phyloP scores from a whole-genome alignment of 1,284 basidiomycete species.

The Austroboletus novae-zelandiae region DNA sequence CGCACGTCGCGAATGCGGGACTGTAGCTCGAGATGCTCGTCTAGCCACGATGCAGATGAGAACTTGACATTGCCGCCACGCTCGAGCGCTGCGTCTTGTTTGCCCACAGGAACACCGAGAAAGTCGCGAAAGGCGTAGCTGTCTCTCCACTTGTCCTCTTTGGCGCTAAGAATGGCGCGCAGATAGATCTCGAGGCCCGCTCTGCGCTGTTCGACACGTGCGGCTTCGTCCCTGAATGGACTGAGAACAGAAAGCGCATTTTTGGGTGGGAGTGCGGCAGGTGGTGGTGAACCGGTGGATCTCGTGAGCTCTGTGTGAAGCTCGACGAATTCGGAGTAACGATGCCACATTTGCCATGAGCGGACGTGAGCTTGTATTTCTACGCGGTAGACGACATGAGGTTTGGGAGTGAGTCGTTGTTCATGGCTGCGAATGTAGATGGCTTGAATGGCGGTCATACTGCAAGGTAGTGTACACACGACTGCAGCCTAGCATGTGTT shows the following conservation, averaged over 20 bases:
- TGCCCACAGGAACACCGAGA: slow-evolving; percentile 74
- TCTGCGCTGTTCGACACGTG: slow-evolving; percentile 72
- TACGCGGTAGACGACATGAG: slow-evolving; percentile 81
- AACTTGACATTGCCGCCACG: slow-evolving; percentile 44
- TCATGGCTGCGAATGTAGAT: slow-evolving; percentile 67
- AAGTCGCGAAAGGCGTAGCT: slow-evolving; percentile 82
- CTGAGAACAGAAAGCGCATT: slow-evolving; percentile 64
- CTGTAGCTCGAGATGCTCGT: slow-evolving; percentile 78
- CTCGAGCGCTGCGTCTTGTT: slow-evolving; percentile 38
- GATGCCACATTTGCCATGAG: slow-evolving; percentile 90
- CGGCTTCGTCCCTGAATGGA: slow-evolving; percentile 33
- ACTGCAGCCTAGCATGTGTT: slow-evolving; percentile 2
- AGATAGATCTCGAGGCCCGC: slow-evolving; percentile 82
- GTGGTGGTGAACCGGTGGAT: slow-evolving; percentile 68
- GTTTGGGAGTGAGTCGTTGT: slow-evolving; percentile 61
- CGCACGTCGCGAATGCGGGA: slow-evolving; percentile 76
- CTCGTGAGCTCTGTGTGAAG: slow-evolving; percentile 81
- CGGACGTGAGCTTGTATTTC: slow-evolving; percentile 79
- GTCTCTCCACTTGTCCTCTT: slow-evolving; percentile 82
- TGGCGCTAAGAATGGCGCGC: slow-evolving; percentile 77
- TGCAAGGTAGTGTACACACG: slow-evolving; percentile 9
- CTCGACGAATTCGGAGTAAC: slow-evolving; percentile 92
- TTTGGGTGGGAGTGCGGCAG: slow-evolving; percentile 78
- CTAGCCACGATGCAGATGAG: slow-evolving; percentile 78
- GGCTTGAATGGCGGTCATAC: slow-evolving; percentile 73